Base-by-base conservation (phyloP, 176 grass and related monocot genomes). In the Triticum dicoccoides region DNA sequence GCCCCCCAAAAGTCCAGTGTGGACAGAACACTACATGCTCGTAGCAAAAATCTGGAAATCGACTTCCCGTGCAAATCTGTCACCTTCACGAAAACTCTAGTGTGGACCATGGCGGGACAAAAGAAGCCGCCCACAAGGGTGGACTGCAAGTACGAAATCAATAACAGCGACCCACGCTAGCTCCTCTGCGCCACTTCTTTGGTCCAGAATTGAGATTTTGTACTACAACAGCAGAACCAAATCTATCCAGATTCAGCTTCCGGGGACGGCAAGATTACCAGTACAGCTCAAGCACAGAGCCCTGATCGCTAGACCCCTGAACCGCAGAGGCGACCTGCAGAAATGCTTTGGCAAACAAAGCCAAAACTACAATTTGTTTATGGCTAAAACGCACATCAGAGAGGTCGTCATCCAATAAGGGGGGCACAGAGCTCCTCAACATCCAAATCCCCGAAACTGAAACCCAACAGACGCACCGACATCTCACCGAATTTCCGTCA, bases 71-170 rank as follows among this genome's bases (percentile, higher is more conserved):
- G 9, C 34, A 76, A 74, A 81, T 76, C 61, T 80, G 35, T 17
- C 70, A 11, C 0, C 44, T 86, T 49, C 68, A 61, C 18, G 47
- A 30, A 30, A 38, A 70, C 32, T 29, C 30, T 15, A 20, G 13
- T 14, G 24, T 65, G 42, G 8, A 86, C 9, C 13, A 52, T 39
- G 52, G 12, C 18, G 18, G n/a, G 17, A 66, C 11, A 34, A 59
- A 56, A 75, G 18, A 25, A 73, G 30, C 41, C 41, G 11, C 14
- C 62, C 62, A 10, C 5, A 70, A 15, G 63, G 41, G 49, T 64
- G 81, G 75, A 42, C 38, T 21, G 64, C 29, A 51, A 4, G 64
- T 62, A 69, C 12, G 76, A 72, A 86, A 90, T 82, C 83, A 42
- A 32, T 9, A 71, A 52, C 10, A 32, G 7, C 12, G 62, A 37